phyloP scores from a whole-genome alignment of 1,284 basidiomycete species.

The Moesziomyces globuligerus region DNA sequence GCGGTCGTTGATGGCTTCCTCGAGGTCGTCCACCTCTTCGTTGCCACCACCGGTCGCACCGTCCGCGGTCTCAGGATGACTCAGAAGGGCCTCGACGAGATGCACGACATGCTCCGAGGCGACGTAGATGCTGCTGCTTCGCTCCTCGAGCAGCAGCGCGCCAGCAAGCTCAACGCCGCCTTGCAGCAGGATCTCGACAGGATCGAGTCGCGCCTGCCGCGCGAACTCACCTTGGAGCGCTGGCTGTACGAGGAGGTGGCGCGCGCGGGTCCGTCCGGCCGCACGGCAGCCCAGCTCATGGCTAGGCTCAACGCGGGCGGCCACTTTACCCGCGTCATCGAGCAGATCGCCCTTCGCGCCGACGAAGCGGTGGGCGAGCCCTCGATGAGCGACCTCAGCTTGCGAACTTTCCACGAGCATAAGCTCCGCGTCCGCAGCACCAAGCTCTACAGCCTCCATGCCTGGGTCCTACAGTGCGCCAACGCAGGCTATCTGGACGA shows the following conservation, averaged over 20 bases:
- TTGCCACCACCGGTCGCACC: conserved; percentile 11
- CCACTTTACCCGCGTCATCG: conserved; percentile 23
- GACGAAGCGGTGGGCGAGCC: conserved; percentile 38
- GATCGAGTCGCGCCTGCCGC: conserved; percentile 16
- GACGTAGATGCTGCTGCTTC: conserved; percentile 14
- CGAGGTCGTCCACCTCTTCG: conserved; percentile 30
- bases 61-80: conserved; percentile 40
- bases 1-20: conserved; percentile 38
- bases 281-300: conserved; percentile 27
- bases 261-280: conserved; percentile 26
- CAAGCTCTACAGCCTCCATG: conserved; percentile 40
- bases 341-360: conserved; percentile 18
- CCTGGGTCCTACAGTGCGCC: conserved; percentile 44
- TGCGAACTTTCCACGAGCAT: conserved; percentile 41
- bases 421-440: conserved; percentile 31
- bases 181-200: conserved; percentile 30
- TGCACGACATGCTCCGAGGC: conserved; percentile 30
- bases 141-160: conserved; percentile 22
- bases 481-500: conserved; percentile 37
- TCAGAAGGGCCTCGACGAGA: conserved; percentile 23
- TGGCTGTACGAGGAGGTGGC: conserved; percentile 33
- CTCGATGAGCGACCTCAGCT: conserved; percentile 28
- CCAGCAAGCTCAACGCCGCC: conserved; percentile 9
- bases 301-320: conserved; percentile 24
- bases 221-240: conserved; percentile 43